Conservation (phyloP, 192 early-diverging fungal species). For the Linderina pennispora region DNA sequence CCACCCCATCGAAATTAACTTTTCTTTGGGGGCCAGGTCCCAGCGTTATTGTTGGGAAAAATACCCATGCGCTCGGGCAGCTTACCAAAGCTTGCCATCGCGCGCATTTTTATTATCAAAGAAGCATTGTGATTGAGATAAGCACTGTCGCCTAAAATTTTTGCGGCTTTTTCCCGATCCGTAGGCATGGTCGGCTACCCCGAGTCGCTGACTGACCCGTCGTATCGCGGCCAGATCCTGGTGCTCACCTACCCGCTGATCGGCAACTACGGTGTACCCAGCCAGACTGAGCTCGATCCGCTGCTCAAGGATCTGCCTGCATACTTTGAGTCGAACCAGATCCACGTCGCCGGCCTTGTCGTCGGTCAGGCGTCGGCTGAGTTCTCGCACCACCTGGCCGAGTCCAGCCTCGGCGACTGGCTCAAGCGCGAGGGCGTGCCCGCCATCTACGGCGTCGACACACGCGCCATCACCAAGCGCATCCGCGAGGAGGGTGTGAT, state of each 20-base stretch:
- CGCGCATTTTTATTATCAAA: too few relatives aligned
- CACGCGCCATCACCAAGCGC: constrained; percentile 94
- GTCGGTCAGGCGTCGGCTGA: constrained; percentile 89
- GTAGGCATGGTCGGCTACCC: constrained; percentile 95
- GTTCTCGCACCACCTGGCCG: constrained; percentile 89
- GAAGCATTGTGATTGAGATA: too few relatives aligned
- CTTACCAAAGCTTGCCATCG: too few relatives aligned
- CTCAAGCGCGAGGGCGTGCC: constrained; percentile 89
- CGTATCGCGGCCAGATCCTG: constrained; percentile 96
- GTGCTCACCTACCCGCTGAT: constrained; percentile 96
- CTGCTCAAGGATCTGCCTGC: constrained; percentile 81
- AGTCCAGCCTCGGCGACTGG: constrained; percentile 80
- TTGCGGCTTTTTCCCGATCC: too few relatives aligned
- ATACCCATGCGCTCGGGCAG: too few relatives aligned
- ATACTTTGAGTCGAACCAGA: constrained; percentile 93
- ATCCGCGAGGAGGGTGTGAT: constrained; percentile 87
- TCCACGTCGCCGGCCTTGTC: constrained; percentile 90
- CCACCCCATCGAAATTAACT: too few relatives aligned
- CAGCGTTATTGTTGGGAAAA: too few relatives aligned
- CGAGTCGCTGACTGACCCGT: constrained; percentile 98
- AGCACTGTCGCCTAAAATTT: too few relatives aligned
- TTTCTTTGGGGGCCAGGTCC: too few relatives aligned
- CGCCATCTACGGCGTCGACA: constrained; percentile 93
- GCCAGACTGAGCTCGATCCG: constrained; percentile 74
- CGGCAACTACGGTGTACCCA: constrained; percentile 98